Evolutionary conservation across 352 stramenopile species (phyloP), one percentile per base, ranked within the genome.

Genomic region (Blastocystis sp.): DNA sequence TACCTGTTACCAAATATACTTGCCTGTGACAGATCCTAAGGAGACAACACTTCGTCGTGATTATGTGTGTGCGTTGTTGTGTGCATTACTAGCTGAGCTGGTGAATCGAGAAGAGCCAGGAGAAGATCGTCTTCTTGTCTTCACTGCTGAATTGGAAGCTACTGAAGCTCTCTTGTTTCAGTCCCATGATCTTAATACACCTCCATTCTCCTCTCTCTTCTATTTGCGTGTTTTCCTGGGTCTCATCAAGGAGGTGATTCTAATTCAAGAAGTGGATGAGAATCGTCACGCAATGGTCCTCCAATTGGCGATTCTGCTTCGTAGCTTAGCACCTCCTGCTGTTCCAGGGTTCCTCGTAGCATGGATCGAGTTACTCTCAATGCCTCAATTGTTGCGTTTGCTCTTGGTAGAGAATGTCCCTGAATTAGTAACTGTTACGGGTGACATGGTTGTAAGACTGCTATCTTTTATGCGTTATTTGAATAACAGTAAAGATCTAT

Each of bases 141-240:
- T 81, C 27, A 60, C 59, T 7, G 70, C 70, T 33, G 40, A 81
- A 40, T 33, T 81, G 24, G 70, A 81, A 9, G 42, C 27, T 22
- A 9, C 62, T 0, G 35, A 81, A 40, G 70, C 70, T 17, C 27
- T 81, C 6, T 24, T 81, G 24, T 64, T 81, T n/a, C 40, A 64
- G 24, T 40, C 48, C 42, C 70, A 81, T 40, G 70, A 81, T 33
- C 13, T 64, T 2, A 30, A 60, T 22, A 22, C 33, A 13, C 44
- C 35, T n/a, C 40, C 17, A 7, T 81, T 81, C 70, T 24, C 37
- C 5, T 27, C 70, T 7, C 15, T n/a, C 70, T 81, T 81, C 70
- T 81, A 66, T 40, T 44, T 81, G 40, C 70, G 70, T 30, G 15
- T 60, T 17, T 33, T 81, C 19, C 11, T 62, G 40, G 70, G 70